These are phyloP conservation scores for Sechiopsis laciniata DNA, from an alignment of 306 rosid genomes.

Conservation along the genomic window DNA sequence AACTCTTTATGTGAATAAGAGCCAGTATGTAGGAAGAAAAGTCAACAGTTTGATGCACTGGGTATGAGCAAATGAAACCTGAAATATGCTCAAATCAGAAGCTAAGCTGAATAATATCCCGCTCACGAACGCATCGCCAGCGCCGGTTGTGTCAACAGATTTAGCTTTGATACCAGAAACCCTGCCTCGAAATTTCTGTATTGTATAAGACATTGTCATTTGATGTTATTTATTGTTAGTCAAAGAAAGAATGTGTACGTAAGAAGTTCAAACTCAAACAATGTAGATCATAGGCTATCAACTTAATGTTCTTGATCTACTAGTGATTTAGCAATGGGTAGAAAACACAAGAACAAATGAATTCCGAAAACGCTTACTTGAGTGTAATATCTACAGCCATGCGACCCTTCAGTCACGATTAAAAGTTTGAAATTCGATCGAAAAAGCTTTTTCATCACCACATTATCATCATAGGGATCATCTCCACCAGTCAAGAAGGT, in stretches of 20 bases:
- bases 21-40: neutral
- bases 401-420: slow-evolving; percentile 49
- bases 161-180: slow-evolving; percentile 66
- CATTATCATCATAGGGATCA: slow-evolving; percentile 49
- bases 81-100: slow-evolving; percentile 44
- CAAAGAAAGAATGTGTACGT: neutral
- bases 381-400: slow-evolving; percentile 67
- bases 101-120: slow-evolving; percentile 65
- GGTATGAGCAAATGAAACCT: slow-evolving; percentile 35
- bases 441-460: slow-evolving; percentile 48
- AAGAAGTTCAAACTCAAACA: neutral
- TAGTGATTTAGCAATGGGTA: neutral
- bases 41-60: neutral
- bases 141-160: slow-evolving; percentile 88
- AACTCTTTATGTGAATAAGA: neutral
- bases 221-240: neutral
- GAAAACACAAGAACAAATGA: neutral
- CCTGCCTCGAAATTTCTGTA: slow-evolving; percentile 69
- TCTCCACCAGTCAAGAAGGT: slow-evolving; percentile 44
- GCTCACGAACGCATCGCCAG: slow-evolving; percentile 92
- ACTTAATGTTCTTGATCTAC: neutral
- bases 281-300: neutral
- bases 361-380: slow-evolving; percentile 30
- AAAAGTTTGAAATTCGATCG: slow-evolving; percentile 53
- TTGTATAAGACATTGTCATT: slow-evolving; percentile 21